Evolutionary conservation across 2,329 filamentous ascomycete genomes (phyloP).

Genomic region (Corniculantispora saksenae): DNA sequence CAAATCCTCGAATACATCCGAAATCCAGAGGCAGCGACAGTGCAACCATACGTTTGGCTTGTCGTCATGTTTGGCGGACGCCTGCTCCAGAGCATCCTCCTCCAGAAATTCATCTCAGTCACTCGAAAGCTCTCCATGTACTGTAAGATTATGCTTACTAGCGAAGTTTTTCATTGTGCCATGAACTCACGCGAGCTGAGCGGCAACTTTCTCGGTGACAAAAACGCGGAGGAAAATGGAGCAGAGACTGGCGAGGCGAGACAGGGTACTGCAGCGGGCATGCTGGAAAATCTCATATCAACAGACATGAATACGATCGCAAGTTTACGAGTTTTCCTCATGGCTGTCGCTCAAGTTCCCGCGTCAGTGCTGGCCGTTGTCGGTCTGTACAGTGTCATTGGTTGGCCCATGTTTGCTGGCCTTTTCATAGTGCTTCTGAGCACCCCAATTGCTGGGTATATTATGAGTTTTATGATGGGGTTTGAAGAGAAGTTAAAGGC

Average conservation of each 20-base stretch:
- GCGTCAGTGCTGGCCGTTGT: constrained; percentile 49
- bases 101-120: constrained; percentile 58
- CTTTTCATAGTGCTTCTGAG: constrained; percentile 47
- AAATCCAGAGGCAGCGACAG: constrained; percentile 42
- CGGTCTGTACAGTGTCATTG: constrained; percentile 56
- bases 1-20: constrained; percentile 53
- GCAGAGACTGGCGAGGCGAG: constrained; percentile 31
- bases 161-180: constrained; percentile 58
- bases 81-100: constrained; percentile 46
- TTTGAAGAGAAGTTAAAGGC: constrained; percentile 53
- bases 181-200: constrained; percentile 58
- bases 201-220: constrained; percentile 47
- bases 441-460: constrained; percentile 50
- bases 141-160: constrained; percentile 56
- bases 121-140: constrained; percentile 57
- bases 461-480: constrained; percentile 47
- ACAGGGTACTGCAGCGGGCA: constrained; percentile 47
- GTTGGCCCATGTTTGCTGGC: constrained; percentile 57
- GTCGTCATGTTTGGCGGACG: constrained; percentile 54
- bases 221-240: constrained; percentile 22
- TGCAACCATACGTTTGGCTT: constrained; percentile 56
- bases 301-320: constrained; percentile 59
- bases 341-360: constrained; percentile 42
- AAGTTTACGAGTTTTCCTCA: constrained; percentile 48
- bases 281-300: constrained; percentile 58